Evolutionary conservation across 192 early-diverging fungal species (phyloP).

Genomic region (Tieghemiomyces parasiticus): DNA sequence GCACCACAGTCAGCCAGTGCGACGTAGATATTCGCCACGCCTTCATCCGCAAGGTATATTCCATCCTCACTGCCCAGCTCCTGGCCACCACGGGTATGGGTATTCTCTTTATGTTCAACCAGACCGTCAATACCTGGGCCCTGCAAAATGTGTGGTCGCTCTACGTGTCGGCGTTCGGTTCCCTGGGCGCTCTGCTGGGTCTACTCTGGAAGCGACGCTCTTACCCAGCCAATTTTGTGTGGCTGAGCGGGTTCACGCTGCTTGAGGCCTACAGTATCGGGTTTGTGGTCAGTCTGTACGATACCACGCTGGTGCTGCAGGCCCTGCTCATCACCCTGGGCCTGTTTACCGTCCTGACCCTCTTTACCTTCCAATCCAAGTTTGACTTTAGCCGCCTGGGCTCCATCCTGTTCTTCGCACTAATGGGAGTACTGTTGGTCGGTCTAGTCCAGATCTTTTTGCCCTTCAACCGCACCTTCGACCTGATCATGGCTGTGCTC

Average conservation of each 20-base stretch:
- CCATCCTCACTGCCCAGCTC: constrained; percentile 48
- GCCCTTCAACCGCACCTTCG: constrained; percentile 39
- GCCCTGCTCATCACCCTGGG: constrained; percentile 56
- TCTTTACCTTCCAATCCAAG: constrained; percentile 66
- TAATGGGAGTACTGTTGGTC: constrained; percentile 43
- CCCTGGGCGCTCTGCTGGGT: constrained; percentile 29
- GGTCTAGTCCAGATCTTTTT: constrained; percentile 52
- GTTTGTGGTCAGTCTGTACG: constrained; percentile 46
- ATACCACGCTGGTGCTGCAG: constrained; percentile 47
- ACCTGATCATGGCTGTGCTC: constrained; percentile 38
- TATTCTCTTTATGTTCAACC: constrained; percentile 38
- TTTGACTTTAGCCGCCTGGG: constrained; percentile 49
- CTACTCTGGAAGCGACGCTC: constrained; percentile 43
- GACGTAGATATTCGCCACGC: constrained; percentile 33
- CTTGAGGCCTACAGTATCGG: constrained; percentile 34
- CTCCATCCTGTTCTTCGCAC: constrained; percentile 40
- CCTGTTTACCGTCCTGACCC: constrained; percentile 53
- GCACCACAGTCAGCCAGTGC: constrained; percentile 27
- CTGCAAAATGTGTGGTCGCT: constrained; percentile 41
- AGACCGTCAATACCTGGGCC: constrained; percentile 31
- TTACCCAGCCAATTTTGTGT: constrained; percentile 40
- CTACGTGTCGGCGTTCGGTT: constrained; percentile 31
- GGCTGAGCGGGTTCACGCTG: constrained; percentile 47
- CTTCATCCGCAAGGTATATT: constrained; percentile 58
- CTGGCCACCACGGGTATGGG: constrained; percentile 36